These are phyloP conservation scores for Dissoconium aciculare DNA, from an alignment of 2,329 filamentous ascomycete species.

Conservation along the genomic window DNA sequence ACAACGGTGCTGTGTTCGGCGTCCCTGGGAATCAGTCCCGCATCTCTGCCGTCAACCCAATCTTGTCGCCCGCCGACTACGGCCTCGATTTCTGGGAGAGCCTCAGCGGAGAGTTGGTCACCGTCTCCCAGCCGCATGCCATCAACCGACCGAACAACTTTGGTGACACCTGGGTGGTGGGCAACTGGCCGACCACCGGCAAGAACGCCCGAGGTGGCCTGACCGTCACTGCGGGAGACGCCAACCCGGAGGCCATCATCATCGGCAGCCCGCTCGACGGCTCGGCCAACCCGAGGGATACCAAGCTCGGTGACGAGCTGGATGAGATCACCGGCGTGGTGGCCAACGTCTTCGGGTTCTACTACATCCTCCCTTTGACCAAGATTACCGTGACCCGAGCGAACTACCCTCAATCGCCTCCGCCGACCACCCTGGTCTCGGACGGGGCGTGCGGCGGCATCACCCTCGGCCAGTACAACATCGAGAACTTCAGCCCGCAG, in stretches of 20 bases:
- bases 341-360: slow-evolving; percentile 51
- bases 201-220: slow-evolving; percentile 48
- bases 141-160: slow-evolving; percentile 47
- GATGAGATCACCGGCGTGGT: slow-evolving; percentile 56
- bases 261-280: slow-evolving; percentile 53
- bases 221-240: slow-evolving; percentile 48
- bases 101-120: slow-evolving; percentile 52
- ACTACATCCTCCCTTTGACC: slow-evolving; percentile 50
- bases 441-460: slow-evolving; percentile 44
- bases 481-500: slow-evolving; percentile 49
- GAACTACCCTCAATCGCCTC: slow-evolving; percentile 33
- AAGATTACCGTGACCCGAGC: slow-evolving; percentile 36
- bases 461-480: slow-evolving; percentile 53
- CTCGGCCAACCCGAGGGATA: slow-evolving; percentile 42
- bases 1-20: slow-evolving; percentile 49
- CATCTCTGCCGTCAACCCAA: slow-evolving; percentile 45
- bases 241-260: slow-evolving; percentile 54
- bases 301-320: slow-evolving; percentile 50
- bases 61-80: slow-evolving; percentile 44
- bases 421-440: slow-evolving; percentile 39
- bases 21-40: slow-evolving; percentile 47
- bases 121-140: slow-evolving; percentile 41
- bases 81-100: slow-evolving; percentile 64
- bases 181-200: slow-evolving; percentile 49
- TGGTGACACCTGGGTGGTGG: slow-evolving; percentile 55